phyloP scores from a whole-genome alignment of 352 stramenopile genomes.

The Plasmopara viticola region DNA sequence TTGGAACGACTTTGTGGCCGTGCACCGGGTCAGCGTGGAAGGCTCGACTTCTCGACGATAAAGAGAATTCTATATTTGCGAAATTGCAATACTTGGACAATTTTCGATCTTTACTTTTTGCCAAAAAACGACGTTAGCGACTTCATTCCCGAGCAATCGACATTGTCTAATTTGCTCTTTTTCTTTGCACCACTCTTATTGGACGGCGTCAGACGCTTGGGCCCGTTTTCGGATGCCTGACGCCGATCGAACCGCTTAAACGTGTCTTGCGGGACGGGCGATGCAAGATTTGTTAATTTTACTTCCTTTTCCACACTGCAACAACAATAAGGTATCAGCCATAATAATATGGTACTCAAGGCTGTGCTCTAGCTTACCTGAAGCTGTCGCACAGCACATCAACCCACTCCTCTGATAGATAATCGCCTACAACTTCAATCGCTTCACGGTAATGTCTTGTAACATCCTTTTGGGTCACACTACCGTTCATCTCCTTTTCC shows the following conservation, averaged over 20 bases:
- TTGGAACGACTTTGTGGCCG: constrained; percentile 72
- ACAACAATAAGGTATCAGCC: background rate
- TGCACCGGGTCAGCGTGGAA: constrained; percentile 79
- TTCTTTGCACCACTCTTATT: constrained; percentile 44
- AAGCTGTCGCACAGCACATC: constrained; percentile 42
- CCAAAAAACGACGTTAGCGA: constrained; percentile 79
- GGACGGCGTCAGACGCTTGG: constrained; percentile 35
- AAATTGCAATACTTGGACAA: constrained; percentile 9
- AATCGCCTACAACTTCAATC: constrained; percentile 55
- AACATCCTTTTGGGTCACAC: constrained; percentile 14
- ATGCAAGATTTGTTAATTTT: constrained; percentile 10
- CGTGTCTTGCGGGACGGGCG: constrained; percentile 21
- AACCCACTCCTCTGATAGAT: constrained; percentile 39
- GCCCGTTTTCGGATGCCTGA: constrained; percentile 16
- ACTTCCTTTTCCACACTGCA: constrained; percentile 26
- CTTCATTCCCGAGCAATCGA: constrained; percentile 76
- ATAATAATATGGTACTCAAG: background rate
- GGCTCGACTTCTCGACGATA: constrained; percentile 42
- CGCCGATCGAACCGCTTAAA: constrained; percentile 34
- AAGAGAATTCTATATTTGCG: constrained; percentile 23
- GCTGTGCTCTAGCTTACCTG: constrained; percentile 27
- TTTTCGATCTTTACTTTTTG: constrained; percentile 44
- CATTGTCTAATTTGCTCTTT: constrained; percentile 76
- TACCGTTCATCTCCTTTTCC: background rate
- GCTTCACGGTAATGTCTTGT: constrained; percentile 33